Evolutionary conservation across 1,139 yeast species (phyloP), one percentile per base, ranked within the genome.

Genomic region (Diutina mesorugosa): DNA sequence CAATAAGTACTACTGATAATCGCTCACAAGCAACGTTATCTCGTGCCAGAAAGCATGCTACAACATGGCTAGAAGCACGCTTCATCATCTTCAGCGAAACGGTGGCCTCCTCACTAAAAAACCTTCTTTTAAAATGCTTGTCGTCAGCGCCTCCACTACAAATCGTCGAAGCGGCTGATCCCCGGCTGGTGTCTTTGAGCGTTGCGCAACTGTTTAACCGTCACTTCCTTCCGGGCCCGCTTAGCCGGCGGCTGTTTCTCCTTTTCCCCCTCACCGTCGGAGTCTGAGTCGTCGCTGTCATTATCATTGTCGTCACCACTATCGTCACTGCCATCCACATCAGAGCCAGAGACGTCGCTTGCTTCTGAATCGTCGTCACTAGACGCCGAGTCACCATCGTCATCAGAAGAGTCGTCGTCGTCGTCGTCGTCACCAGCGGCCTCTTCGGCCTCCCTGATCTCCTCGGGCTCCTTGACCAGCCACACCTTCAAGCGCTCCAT

Each of bases 401-500:
- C 56, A 6, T 63, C 67, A 26, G 56, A 55, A 16, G 55, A 60
- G 6, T 35, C 46, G 2, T 59, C 18, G 18, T 59, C 59, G 6
- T 53, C 50, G 7, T 54, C 58, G 16, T 38, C 48, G 2, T 28
- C 53, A 1, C 66, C 70, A 18, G 30, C 47, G 18, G 6, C 16
- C 2, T 18, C 28, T 21, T 51, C 54, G 28, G 38, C 45, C 16
- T 51, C 54, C 3, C 6, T 21, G 14, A 51, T 8, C 21, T 55
- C 58, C 21, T 56, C 57, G 26, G 73, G 72, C 1, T 74, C 68
- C 26, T 51, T 38, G 14, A 38, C 46, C 14, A 57, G 56, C 98
- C 97, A 91, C 6, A 91, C 73, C 64, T 84, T 86, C 61, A 90
- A 71, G 32, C 78, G 75, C 55, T 87, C 95, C 91, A 90, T 85